Percentiles rank a stretch among this genome's conserved stretches.
phyloP scores from a whole-genome alignment of 2,329 filamentous ascomycete genomes.

The Colletotrichum phormii region DNA sequence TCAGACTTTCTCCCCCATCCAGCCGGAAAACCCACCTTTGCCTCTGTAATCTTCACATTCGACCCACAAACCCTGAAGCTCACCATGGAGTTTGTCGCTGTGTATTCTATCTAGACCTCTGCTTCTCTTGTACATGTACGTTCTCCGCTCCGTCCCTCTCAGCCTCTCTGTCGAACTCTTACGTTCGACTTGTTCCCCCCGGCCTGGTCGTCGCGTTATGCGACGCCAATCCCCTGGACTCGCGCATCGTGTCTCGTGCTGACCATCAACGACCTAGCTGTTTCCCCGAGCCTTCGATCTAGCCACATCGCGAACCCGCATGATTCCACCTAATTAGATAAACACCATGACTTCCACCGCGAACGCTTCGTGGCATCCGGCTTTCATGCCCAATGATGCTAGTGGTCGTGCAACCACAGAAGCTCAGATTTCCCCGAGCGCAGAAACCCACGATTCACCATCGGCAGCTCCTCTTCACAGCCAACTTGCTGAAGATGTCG shows the following conservation, averaged over 20 bases:
- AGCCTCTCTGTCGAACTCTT: background rate
- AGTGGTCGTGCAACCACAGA: conserved; percentile 35
- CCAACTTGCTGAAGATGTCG: background rate
- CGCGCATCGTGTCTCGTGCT: conserved; percentile 39
- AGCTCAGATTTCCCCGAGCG: background rate
- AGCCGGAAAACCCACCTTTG: conserved; percentile 17
- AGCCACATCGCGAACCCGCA: conserved; percentile 19
- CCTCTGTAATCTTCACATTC: conserved; percentile 19
- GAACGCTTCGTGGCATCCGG: conserved; percentile 54
- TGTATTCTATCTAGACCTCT: conserved; percentile 33
- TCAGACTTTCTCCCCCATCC: conserved; percentile 24
- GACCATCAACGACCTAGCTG: conserved; percentile 43
- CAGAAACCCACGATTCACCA: conserved; percentile 7
- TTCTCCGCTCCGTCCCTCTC: background rate
- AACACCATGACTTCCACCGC: conserved; percentile 50
- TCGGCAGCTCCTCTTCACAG: background rate
- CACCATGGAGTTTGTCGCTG: conserved; percentile 31
- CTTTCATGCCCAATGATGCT: conserved; percentile 50
- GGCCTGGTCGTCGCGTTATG: conserved; percentile 24
- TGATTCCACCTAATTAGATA: conserved; percentile 37
- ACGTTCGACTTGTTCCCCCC: background rate
- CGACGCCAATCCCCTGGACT: conserved; percentile 20
- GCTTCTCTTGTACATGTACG: conserved; percentile 36
- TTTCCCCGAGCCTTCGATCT: conserved; percentile 36
- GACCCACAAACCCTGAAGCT: conserved; percentile 21